A percentile compares a stretch with the other conserved stretches of the same genome.
phyloP scores from a whole-genome alignment of 352 stramenopile genomes.

The Plasmopara viticola region DNA sequence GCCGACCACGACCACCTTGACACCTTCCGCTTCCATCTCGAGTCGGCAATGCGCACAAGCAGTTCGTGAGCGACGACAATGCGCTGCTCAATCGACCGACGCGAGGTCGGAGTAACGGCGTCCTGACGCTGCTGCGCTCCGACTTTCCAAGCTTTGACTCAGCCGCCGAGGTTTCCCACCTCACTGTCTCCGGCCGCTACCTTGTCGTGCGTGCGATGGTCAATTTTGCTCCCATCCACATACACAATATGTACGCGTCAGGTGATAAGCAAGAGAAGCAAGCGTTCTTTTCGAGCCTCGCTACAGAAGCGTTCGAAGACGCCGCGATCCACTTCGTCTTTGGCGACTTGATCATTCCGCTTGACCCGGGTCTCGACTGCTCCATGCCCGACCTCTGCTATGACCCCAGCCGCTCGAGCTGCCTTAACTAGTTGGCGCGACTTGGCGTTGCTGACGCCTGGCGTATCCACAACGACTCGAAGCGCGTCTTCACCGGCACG shows the following conservation, averaged over 20 bases:
- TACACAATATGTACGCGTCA: background rate
- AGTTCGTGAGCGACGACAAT: background rate
- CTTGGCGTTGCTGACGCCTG: background rate
- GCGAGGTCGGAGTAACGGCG: too few species aligned
- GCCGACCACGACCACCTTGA: background rate
- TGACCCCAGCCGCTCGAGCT: background rate
- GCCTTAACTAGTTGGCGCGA: background rate
- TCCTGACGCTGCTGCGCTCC: too few species aligned
- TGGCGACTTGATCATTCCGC: too few species aligned
- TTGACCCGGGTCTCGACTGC: background rate
- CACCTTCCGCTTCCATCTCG: background rate
- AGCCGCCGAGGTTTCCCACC: too few species aligned
- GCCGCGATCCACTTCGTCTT: background rate
- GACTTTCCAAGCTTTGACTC: too few species aligned
- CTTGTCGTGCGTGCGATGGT: background rate
- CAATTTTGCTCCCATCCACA: background rate
- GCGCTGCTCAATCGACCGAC: background rate
- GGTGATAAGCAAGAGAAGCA: background rate
- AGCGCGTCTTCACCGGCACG: too few species aligned
- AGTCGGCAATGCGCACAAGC: background rate
- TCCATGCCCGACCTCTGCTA: background rate
- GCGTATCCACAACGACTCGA: background rate
- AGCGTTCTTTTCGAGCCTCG: background rate
- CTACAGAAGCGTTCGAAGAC: background rate
- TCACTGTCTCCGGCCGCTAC: too few species aligned